Conservation (phyloP, 208 protist species). For the Leishmania turanica region DNA sequence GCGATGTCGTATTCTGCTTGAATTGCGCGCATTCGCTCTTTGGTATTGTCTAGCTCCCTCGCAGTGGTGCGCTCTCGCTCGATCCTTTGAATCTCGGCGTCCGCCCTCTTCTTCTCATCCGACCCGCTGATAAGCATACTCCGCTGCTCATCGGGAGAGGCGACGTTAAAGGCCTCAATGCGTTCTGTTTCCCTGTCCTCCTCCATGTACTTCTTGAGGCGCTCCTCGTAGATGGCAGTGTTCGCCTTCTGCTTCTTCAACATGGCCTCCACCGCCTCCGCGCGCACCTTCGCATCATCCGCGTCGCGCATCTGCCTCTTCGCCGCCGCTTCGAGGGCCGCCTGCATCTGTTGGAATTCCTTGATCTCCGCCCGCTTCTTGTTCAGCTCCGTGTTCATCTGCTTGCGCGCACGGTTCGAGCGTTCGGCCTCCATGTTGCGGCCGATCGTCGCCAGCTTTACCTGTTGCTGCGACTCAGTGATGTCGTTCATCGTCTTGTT, state of each 20-base stretch:
- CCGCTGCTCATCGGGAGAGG: conserved; percentile 53
- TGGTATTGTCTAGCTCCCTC: conserved; percentile 22
- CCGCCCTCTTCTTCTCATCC: conserved; percentile 20
- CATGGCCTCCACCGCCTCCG: conserved; percentile 44
- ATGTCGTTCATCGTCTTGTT: conserved; percentile 43
- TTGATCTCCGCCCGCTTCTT: conserved; percentile 48
- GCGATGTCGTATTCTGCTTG: conserved; percentile 59
- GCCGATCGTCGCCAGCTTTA: conserved; percentile 51
- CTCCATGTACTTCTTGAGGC: conserved; percentile 32
- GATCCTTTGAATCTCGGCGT: conserved; percentile 34
- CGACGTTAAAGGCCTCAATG: conserved; percentile 63
- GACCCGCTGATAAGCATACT: conserved; percentile 36
- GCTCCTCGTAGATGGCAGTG: conserved; percentile 29
- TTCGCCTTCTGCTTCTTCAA: conserved; percentile 41
- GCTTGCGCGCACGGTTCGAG: conserved; percentile 33
- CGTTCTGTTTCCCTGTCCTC: conserved; percentile 45
- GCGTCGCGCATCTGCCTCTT: conserved; percentile 35
- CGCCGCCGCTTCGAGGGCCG: conserved; percentile 19
- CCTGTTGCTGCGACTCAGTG: conserved; percentile 37
- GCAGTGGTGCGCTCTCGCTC: conserved; percentile 31
- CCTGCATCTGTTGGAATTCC: conserved; percentile 32
- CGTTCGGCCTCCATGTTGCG: conserved; percentile 54
- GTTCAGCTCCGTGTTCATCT: conserved; percentile 41
- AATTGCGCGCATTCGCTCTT: conserved; percentile 26
- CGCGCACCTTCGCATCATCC: conserved; percentile 50